Evolutionary conservation across 495 filamentous ascomycete genomes (phyloP), one percentile per base, ranked within the genome.

Genomic region (Penicillium riverlandense): DNA sequence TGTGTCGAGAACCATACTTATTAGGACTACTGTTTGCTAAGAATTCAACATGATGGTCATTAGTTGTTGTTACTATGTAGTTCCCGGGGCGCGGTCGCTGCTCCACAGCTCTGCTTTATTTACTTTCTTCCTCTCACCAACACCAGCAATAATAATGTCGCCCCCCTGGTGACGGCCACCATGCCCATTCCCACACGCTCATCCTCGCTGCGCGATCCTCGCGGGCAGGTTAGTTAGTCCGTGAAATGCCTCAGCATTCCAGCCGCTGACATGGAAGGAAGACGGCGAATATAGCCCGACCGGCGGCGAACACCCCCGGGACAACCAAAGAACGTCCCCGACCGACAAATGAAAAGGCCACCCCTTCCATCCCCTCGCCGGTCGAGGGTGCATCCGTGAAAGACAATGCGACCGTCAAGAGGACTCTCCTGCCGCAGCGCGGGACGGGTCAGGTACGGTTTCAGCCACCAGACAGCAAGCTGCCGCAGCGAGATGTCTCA

Each of bases 151-250:
- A 22, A 22, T 22, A 15, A 31, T 14, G 15, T 41, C 2, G 11
- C 12, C 11, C 8, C 15, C 22, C 32, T 42, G 6, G 45, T 44
- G 37, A 35, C 39, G 9, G 49, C 40, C 35, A 58, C 9, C 42
- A 71, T 72, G 68, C 68, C 65, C 31, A 67, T 69, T 41, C 68
- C 68, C 15, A 72, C 65, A 32, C 66, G 68, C 15, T 63, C 65
- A 14, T 38, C 50, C 28, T 65, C 62, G 28, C 52, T 62, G 43
- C 65, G 65, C 34, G 64, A 70, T 34, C 57, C 63, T 14, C 61
- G 65, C 46, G 60, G 66, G 44, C 59, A 65, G 39, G 67, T 70
- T 22, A 54, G 58, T 59, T 13, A 3, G 4, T 39, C 37, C 38
- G 12, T 11, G 11, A 16, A 16, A 16, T 16, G 16, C 33, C 41